These are phyloP conservation scores for Diplogelasinospora grovesii DNA, from an alignment of 495 filamentous ascomycete species.

Conservation along the genomic window DNA sequence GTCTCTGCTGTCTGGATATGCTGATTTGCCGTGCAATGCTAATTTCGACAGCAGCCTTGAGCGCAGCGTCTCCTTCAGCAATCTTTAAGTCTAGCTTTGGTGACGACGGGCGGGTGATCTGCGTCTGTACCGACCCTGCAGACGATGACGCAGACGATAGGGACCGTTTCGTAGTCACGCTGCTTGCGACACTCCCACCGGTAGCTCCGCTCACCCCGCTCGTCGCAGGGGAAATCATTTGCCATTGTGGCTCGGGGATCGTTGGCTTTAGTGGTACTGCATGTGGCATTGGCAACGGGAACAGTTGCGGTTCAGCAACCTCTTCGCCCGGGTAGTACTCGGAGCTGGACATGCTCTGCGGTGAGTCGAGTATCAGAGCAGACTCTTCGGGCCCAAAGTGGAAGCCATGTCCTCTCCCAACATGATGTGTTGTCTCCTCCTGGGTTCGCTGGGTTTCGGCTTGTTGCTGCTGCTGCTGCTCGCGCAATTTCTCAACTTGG, in stretches of 20 bases:
- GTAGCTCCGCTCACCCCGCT: conserved; percentile 22
- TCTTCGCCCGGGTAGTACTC: conserved; percentile 12
- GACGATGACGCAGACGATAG: conserved; percentile 16
- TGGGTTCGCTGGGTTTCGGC: not conserved
- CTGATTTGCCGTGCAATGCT: conserved; percentile 55
- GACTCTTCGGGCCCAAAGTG: conserved; percentile 40
- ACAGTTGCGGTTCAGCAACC: no score
- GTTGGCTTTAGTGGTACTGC: conserved; percentile 17
- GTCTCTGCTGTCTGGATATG: conserved; percentile 48
- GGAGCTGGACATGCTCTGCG: conserved; percentile 19
- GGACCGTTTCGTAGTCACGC: conserved; percentile 21
- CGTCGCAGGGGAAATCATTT: conserved; percentile 40
- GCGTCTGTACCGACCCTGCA: conserved; percentile 20
- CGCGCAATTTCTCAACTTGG: conserved; percentile 20
- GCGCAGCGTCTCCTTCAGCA: conserved; percentile 30
- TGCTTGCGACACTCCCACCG: no score
- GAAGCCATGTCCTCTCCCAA: no score
- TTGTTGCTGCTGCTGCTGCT: conserved; percentile 14
- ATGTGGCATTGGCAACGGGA: no score
- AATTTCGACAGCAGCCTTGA: conserved; percentile 46
- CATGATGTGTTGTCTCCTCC: no score
- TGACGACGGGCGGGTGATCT: conserved; percentile 22
- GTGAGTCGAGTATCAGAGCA: conserved; percentile 42
- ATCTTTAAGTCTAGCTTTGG: conserved; percentile 29
- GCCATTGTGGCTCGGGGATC: conserved; percentile 44